Evolutionary conservation across 345 rosid genomes (phyloP).

Genomic region (Bretschneidera sinensis): DNA sequence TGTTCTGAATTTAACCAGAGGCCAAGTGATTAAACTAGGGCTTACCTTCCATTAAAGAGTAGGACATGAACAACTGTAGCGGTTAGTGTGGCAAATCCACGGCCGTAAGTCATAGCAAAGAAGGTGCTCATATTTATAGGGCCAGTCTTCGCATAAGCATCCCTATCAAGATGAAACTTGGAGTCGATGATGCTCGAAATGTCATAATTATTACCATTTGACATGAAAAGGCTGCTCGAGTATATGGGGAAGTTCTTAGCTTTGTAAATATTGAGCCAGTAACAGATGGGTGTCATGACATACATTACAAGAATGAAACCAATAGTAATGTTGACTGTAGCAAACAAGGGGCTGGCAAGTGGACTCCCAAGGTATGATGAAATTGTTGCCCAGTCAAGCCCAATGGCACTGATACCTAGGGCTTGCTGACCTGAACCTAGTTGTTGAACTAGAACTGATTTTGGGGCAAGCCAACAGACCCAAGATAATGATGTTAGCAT

Average conservation of each 20-base stretch:
- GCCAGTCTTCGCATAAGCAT: slow-evolving; percentile 43
- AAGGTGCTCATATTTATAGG: slow-evolving; percentile 58
- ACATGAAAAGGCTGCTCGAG: slow-evolving; percentile 45
- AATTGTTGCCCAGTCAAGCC: slow-evolving; percentile 75
- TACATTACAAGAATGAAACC: slow-evolving; percentile 63
- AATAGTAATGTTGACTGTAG: slow-evolving; percentile 55
- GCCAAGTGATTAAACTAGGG: background rate
- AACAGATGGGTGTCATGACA: slow-evolving; percentile 50
- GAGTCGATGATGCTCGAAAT: slow-evolving; percentile 47
- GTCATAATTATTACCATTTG: slow-evolving; percentile 48
- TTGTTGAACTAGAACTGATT: slow-evolving; percentile 58
- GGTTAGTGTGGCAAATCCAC: slow-evolving; percentile 72
- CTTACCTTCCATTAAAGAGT: slow-evolving; percentile 60
- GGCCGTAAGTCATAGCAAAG: slow-evolving; percentile 72
- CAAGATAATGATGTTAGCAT: slow-evolving; percentile 60
- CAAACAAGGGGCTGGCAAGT: slow-evolving; percentile 78
- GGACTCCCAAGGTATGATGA: slow-evolving; percentile 75
- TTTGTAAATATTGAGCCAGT: slow-evolving; percentile 55
- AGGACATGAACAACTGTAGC: slow-evolving; percentile 62
- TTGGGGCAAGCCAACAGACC: slow-evolving; percentile 75
- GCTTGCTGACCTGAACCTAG: slow-evolving; percentile 71
- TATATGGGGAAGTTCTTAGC: slow-evolving; percentile 72
- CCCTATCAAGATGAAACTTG: slow-evolving; percentile 53
- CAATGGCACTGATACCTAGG: slow-evolving; percentile 70
- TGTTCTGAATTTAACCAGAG: background rate